Percentiles rank a stretch among this genome's conserved stretches.
phyloP scores from a whole-genome alignment of 2,329 filamentous ascomycete species.

The Fusarium sp. region DNA sequence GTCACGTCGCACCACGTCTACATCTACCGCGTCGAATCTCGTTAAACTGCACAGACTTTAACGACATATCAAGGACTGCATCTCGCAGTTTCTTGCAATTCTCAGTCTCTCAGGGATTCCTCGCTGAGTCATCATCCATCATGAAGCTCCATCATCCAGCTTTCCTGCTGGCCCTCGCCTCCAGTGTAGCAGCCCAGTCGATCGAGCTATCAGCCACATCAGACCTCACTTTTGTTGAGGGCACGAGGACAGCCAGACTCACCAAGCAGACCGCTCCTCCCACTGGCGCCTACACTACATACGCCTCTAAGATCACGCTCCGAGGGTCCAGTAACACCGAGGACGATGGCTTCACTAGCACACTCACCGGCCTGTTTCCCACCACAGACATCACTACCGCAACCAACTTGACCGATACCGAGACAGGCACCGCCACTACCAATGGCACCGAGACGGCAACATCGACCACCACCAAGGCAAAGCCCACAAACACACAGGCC shows the following conservation, averaged over 20 bases:
- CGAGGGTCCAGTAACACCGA: constrained; percentile 24
- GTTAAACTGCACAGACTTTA: background rate
- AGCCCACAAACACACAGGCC: constrained; percentile 77
- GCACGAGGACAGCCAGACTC: constrained; percentile 52
- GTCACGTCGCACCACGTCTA: background rate
- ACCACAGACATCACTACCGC: constrained; percentile 42
- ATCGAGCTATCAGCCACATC: constrained; percentile 48
- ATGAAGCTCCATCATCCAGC: constrained; percentile 42
- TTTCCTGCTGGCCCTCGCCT: constrained; percentile 39
- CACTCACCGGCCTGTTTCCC: constrained; percentile 58
- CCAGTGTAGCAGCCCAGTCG: constrained; percentile 41
- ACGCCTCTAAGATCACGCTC: constrained; percentile 42
- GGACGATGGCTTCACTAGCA: constrained; percentile 50
- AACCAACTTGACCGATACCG: background rate
- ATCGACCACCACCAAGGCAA: constrained; percentile 45
- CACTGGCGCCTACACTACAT: constrained; percentile 43
- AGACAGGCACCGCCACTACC: constrained; percentile 46
- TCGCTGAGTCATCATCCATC: background rate
- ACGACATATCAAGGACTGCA: background rate
- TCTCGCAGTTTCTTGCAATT: background rate
- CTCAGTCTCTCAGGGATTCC: background rate
- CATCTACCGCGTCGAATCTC: background rate
- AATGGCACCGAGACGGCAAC: constrained; percentile 52
- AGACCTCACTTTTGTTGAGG: constrained; percentile 52
- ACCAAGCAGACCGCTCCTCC: constrained; percentile 51